Conservation (phyloP, 805 yeast species). For the Candida manassasensis region DNA sequence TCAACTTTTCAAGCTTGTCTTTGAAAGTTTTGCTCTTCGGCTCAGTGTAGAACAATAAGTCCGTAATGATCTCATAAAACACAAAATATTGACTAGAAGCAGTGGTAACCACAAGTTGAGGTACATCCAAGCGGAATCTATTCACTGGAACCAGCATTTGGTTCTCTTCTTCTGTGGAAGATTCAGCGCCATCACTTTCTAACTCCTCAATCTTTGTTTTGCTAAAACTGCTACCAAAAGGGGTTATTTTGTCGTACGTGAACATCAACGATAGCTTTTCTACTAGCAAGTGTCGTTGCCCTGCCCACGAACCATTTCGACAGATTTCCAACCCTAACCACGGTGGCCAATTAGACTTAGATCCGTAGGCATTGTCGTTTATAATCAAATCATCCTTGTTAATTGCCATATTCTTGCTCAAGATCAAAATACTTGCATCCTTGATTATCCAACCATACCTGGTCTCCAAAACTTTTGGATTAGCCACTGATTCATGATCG, state of each 20-base stretch:
- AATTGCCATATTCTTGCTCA: conserved; percentile 44
- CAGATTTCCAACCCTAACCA: conserved; percentile 77
- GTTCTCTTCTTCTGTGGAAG: conserved; percentile 4
- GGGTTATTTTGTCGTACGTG: conserved; percentile 45
- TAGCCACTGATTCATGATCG: conserved; percentile 21
- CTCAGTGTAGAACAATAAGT: conserved; percentile 67
- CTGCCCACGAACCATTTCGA: conserved; percentile 36
- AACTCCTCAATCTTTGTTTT: conserved; percentile 7
- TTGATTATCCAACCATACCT: conserved; percentile 65
- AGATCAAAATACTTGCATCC: conserved; percentile 68
- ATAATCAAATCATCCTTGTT: conserved; percentile 9
- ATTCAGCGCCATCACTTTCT: conserved; percentile 2
- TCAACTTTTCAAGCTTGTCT: conserved; percentile 59
- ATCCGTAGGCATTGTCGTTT: conserved; percentile 54
- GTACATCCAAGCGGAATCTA: conserved; percentile 59
- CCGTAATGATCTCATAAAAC: conserved; percentile 56
- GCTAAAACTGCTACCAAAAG: conserved; percentile 18
- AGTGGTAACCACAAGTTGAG: conserved; percentile 60
- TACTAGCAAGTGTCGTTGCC: conserved; percentile 48
- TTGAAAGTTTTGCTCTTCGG: conserved; percentile 57
- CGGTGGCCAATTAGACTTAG: conserved; percentile 73
- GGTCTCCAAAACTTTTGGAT: conserved; percentile 46
- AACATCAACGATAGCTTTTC: conserved; percentile 60
- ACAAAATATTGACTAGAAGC: conserved; percentile 73
- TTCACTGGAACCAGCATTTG: conserved; percentile 15